Evolutionary conservation across 805 yeast species (phyloP), one percentile per base, ranked within the genome.

Genomic region (Candida xiaguanensis): DNA sequence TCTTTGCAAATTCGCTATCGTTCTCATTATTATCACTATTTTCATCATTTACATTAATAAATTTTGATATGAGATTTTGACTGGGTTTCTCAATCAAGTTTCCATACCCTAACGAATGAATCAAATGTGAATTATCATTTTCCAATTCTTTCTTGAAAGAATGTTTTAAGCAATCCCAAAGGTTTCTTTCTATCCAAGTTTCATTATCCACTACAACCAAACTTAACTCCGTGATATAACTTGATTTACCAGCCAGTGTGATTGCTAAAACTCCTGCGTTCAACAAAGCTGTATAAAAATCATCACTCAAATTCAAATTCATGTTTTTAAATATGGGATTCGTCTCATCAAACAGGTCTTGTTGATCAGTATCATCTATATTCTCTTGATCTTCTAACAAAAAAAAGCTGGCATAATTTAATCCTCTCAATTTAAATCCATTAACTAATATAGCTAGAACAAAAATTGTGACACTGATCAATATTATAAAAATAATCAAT

Each of bases 181-280:
- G 42, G 31, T 50, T 50, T 17, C 63, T 52, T 37, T 78, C 84
- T 14, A 82, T 43, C 77, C 81, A 84, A 0, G 85, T 82, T 11
- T 64, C 57, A 8, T 56, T 53, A n/a, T 77, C 77, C n/a, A 73
- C 53, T 0, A 58, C 53, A 2, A 83, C 61, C 12, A 68, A 53
- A 18, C 78, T 63, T 22, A 75, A 63, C 50, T 83, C 88, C 35
- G 77, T 72, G 29, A 80, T 72, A 54, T 81, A 84, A 45, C 84
- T 78, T 22, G 80, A 76, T 40, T 72, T 75, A 2, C 85, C 81
- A 0, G 85, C 81, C 38, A 82, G 78, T n/a, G 80, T 76, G 28
- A 83, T 70, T 12, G 85, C 77, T 33, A 83, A 65, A 40, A 77
- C 65, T 0, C 87, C 88, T 35, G 79, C 57, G 50, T 78, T 77